Evolutionary conservation across 768 basidiomycete species (phyloP).

Genomic region (Exidia glandulosa): DNA sequence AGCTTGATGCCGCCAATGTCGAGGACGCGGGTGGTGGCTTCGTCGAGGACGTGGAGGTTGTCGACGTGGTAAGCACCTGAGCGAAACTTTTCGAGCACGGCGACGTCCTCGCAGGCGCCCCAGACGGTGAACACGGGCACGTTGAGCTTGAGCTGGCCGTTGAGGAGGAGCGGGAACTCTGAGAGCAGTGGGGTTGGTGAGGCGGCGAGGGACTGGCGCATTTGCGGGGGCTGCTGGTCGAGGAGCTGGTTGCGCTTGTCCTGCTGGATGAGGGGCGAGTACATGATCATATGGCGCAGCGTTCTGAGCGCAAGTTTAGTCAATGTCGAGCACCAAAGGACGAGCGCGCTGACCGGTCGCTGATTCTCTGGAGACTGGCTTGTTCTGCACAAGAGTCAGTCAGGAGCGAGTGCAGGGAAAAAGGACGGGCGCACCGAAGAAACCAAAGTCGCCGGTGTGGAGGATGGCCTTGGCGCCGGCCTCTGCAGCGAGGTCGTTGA

Average conservation of each 20-base stretch:
- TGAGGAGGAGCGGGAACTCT: constrained; percentile 86
- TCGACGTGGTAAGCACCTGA: constrained; percentile 69
- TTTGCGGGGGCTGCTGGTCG: constrained; percentile 51
- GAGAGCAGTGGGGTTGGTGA: constrained; percentile 59
- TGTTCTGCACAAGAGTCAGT: constrained; percentile 38
- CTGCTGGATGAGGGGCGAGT: constrained; percentile 86
- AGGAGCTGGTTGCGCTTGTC: constrained; percentile 73
- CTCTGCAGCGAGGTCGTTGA: constrained; percentile 86
- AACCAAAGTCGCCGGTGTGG: constrained; percentile 98
- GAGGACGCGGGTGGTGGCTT: constrained; percentile 86
- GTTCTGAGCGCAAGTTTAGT: constrained; percentile 33
- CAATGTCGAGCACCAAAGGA: neutral
- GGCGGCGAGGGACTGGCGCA: constrained; percentile 55
- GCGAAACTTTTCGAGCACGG: constrained; percentile 88
- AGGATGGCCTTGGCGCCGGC: constrained; percentile 86
- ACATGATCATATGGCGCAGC: constrained; percentile 89
- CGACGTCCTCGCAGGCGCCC: constrained; percentile 95
- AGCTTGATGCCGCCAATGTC: constrained; percentile 91
- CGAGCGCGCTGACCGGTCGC: constrained; percentile 51
- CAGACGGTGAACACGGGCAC: constrained; percentile 94
- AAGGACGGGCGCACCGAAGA: constrained; percentile 56
- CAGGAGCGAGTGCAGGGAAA: neutral
- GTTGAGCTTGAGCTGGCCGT: constrained; percentile 81
- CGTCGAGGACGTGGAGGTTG: constrained; percentile 88
- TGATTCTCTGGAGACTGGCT: constrained; percentile 76